Conservation (phyloP, 495 filamentous ascomycete species). For the Penicillium antarcticum region DNA sequence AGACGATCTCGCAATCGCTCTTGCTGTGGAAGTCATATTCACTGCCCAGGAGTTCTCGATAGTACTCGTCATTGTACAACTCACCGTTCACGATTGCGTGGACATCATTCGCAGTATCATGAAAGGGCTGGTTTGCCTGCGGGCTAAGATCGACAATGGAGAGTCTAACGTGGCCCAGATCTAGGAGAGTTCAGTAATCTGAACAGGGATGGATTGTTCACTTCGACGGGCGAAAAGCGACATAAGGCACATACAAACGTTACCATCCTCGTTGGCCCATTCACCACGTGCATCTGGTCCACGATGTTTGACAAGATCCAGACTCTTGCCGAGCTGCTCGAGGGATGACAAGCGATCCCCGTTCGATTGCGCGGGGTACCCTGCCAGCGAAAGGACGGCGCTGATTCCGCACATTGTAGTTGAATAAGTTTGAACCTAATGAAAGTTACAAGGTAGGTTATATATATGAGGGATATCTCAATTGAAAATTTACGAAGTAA, state of each 20-base stretch:
- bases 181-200: no score
- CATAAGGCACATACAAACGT: conserved; percentile 18
- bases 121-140: conserved; percentile 45
- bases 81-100: conserved; percentile 57
- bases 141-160: conserved; percentile 50
- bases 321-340: conserved; percentile 3
- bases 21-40: conserved; percentile 40
- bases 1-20: conserved; percentile 46
- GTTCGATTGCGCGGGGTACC: no score
- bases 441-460: no score
- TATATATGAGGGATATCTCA: no score
- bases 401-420: no score
- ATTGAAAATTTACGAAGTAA: no score
- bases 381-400: no score
- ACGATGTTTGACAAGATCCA: conserved; percentile 43
- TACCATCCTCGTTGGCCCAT: conserved; percentile 42
- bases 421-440: no score
- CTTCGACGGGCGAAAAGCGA: no score
- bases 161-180: conserved; percentile 28
- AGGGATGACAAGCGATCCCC: no score
- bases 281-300: conserved; percentile 44
- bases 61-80: conserved; percentile 46
- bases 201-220: conserved; percentile 9
- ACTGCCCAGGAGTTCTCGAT: conserved; percentile 29
- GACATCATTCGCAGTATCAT: conserved; percentile 30